Evolutionary conservation across 768 basidiomycete genomes (phyloP).

Genomic region (Leccinum longicurvipes): DNA sequence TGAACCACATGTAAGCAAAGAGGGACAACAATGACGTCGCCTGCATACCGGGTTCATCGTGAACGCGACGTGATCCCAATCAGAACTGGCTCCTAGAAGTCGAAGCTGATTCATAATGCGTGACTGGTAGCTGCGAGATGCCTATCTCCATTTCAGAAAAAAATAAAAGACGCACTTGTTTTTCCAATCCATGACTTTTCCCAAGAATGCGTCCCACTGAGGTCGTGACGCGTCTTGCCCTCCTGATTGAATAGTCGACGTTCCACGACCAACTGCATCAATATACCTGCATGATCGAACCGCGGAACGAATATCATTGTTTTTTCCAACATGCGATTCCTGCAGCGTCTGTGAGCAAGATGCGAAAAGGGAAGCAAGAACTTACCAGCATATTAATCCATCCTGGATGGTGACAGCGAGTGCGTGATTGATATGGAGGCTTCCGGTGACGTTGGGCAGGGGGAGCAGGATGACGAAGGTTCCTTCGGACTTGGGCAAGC

Average conservation of each 20-base stretch:
- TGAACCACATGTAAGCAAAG: constrained; percentile 24
- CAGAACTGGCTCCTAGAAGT: constrained; percentile 81
- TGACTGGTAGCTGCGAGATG: constrained; percentile 67
- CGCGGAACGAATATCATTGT: constrained; percentile 89
- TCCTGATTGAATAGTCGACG: constrained; percentile 84
- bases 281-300: constrained; percentile 98
- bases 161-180: constrained; percentile 65
- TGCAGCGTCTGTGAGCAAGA: constrained; percentile 24
- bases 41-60: constrained; percentile 83
- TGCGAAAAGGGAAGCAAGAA: background rate
- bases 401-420: constrained; percentile 93
- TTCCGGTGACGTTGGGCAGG: constrained; percentile 96
- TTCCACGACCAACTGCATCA: constrained; percentile 96
- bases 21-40: background rate
- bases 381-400: constrained; percentile 79
- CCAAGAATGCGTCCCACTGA: constrained; percentile 93
- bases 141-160: background rate
- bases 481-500: constrained; percentile 43
- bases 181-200: constrained; percentile 94
- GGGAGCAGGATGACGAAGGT: constrained; percentile 84
- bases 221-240: constrained; percentile 83
- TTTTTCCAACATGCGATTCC: constrained; percentile 96
- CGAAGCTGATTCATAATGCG: constrained; percentile 29
- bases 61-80: constrained; percentile 93
- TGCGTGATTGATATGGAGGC: constrained; percentile 92